Percentiles rank a stretch among this genome's conserved stretches.
phyloP scores from a whole-genome alignment of 73 alveolate species.

The Stentor roeselii region DNA sequence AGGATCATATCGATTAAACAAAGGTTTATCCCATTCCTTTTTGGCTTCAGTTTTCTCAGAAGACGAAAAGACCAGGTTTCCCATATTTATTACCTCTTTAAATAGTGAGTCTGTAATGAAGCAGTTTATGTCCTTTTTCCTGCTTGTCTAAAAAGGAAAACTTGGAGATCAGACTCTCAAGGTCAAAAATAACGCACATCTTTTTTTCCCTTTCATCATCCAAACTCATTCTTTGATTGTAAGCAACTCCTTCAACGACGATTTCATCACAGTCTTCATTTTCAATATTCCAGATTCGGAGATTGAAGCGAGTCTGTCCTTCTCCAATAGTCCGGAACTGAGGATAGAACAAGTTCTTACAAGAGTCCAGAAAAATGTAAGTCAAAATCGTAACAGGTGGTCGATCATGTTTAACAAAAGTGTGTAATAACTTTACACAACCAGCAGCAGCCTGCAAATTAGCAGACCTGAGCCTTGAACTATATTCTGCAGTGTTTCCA shows the following conservation, averaged over 20 bases:
- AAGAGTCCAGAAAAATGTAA: conserved; percentile 20
- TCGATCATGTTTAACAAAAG: conserved; percentile 3
- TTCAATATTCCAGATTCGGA: conserved; percentile 27
- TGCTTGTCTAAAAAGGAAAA: conserved; percentile 14
- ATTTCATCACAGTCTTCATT: conserved; percentile 9
- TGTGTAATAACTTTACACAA: conserved; percentile 27
- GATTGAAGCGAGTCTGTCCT: neutral
- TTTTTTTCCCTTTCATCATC: conserved; percentile 31
- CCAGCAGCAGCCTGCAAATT: conserved; percentile 19
- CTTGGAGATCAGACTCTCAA: conserved; percentile 21
- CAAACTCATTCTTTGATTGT: neutral
- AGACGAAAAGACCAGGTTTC: too few species aligned
- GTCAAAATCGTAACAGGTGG: conserved; percentile 25
- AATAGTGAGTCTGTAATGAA: conserved; percentile 16
- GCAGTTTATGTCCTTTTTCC: conserved; percentile 15
- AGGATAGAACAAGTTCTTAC: conserved; percentile 20
- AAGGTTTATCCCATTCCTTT: conserved; percentile 4
- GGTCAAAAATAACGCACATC: conserved; percentile 2
- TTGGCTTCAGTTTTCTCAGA: too few species aligned
- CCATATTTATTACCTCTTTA: neutral
- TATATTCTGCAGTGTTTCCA: conserved; percentile 27
- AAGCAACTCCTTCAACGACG: neutral
- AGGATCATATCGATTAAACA: conserved; percentile 19
- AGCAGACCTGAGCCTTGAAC: conserved; percentile 29
- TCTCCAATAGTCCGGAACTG: conserved; percentile 21